These are phyloP conservation scores for Madurella fahalii DNA, from an alignment of 2,329 filamentous ascomycete genomes.

Conservation along the genomic window DNA sequence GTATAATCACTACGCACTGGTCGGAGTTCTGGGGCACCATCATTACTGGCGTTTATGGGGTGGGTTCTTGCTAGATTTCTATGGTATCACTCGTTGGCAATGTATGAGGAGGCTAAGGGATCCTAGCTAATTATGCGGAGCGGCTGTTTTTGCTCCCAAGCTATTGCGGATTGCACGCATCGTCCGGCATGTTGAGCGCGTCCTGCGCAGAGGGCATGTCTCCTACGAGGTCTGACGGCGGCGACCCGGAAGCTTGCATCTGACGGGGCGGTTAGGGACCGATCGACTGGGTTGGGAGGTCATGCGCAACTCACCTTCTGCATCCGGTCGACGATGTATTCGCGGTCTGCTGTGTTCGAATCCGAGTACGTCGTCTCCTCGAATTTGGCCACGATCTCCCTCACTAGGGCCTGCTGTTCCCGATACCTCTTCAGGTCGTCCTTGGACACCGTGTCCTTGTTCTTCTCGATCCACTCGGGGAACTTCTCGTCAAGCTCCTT, in stretches of 20 bases:
- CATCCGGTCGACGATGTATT: slow-evolving; percentile 96
- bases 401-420: slow-evolving; percentile 73
- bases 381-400: slow-evolving; percentile 85
- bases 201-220: slow-evolving; percentile 84
- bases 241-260: slow-evolving; percentile 96
- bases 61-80: background rate
- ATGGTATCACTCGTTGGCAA: background rate
- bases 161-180: slow-evolving; percentile 60
- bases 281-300: background rate
- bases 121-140: background rate
- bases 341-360: slow-evolving; percentile 72
- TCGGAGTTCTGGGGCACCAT: background rate
- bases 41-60: background rate
- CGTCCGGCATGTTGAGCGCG: slow-evolving; percentile 56
- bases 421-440: slow-evolving; percentile 78
- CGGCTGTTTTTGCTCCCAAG: background rate
- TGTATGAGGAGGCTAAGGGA: background rate
- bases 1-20: background rate
- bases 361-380: slow-evolving; percentile 79
- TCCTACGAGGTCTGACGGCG: slow-evolving; percentile 84
- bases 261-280: slow-evolving; percentile 33
- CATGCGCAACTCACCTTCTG: slow-evolving; percentile 66
- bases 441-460: slow-evolving; percentile 58
- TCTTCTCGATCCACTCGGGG: slow-evolving; percentile 80
- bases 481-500: slow-evolving; percentile 94